phyloP scores from a whole-genome alignment of 1,284 basidiomycete genomes.

The Sporisorium graminicola region DNA sequence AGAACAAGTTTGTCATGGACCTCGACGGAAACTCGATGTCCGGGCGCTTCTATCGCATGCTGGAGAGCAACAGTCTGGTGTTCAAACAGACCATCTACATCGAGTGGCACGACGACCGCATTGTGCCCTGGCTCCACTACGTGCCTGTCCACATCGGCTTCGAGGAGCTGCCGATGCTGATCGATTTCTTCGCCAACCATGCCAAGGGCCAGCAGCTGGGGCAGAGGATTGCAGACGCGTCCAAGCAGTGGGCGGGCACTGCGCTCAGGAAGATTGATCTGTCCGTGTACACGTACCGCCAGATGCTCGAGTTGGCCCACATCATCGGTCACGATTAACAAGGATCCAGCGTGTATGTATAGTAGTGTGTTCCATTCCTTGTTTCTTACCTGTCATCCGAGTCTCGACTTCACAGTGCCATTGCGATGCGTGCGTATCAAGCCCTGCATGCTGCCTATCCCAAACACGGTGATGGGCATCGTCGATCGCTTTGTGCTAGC shows the following conservation, averaged over 20 bases:
- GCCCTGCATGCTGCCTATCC: no score
- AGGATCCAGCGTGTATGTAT: no score
- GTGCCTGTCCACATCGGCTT: conserved; percentile 24
- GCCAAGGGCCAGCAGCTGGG: conserved; percentile 15
- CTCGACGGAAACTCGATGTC: conserved; percentile 44
- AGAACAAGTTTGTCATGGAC: conserved; percentile 38
- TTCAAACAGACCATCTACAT: conserved; percentile 43
- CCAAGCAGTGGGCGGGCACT: conserved; percentile 10
- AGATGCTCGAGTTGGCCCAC: conserved; percentile 33
- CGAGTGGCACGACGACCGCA: conserved; percentile 41
- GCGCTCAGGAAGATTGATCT: conserved; percentile 33
- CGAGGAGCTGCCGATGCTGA: conserved; percentile 35
- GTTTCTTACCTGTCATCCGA: no score
- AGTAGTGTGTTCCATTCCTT: no score
- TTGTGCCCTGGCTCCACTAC: conserved; percentile 42
- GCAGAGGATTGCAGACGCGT: conserved; percentile 14
- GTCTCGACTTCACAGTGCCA: no score
- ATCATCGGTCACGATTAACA: conserved; percentile 27
- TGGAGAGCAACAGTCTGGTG: conserved; percentile 47
- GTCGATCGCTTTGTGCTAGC: no score
- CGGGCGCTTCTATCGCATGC: conserved; percentile 35
- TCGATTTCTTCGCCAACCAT: conserved; percentile 36
- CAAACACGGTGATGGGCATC: no score
- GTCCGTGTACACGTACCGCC: conserved; percentile 28
- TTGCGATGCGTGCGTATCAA: no score